phyloP scores from a whole-genome alignment of 257 asterid genomes.

The Cynanchum wilfordii region DNA sequence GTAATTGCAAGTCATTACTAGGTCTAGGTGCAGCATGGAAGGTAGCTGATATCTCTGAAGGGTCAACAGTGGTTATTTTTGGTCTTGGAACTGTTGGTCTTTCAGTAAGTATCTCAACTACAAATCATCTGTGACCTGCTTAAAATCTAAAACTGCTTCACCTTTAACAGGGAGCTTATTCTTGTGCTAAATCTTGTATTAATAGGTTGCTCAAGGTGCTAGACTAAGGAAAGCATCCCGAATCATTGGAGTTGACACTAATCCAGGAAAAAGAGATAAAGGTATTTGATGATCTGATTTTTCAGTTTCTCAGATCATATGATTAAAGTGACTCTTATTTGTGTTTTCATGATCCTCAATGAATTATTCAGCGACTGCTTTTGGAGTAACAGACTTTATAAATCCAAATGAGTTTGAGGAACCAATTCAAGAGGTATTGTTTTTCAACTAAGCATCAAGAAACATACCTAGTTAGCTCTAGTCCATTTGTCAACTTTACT shows the following conservation, averaged over 20 bases:
- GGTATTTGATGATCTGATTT: constrained; percentile 33
- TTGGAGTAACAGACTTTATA: constrained; percentile 82
- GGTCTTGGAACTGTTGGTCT: constrained; percentile 99
- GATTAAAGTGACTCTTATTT: neutral
- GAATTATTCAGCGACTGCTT: constrained; percentile 59
- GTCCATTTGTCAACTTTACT: neutral
- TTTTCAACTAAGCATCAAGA: neutral
- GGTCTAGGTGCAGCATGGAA: constrained; percentile 99
- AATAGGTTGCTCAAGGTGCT: constrained; percentile 95
- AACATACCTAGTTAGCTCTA: neutral
- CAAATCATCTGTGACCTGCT: neutral
- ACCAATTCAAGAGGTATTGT: constrained; percentile 81
- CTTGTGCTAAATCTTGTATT: constrained; percentile 10
- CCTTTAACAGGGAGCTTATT: neutral
- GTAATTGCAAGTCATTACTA: constrained; percentile 23
- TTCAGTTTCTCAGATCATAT: constrained; percentile 2
- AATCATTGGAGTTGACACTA: constrained; percentile 82
- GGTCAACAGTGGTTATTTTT: constrained; percentile 75
- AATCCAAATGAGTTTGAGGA: constrained; percentile 68
- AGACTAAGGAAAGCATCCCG: constrained; percentile 81
- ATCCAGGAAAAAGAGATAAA: constrained; percentile 54
- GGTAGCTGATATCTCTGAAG: constrained; percentile 77
- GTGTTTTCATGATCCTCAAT: constrained; percentile 12
- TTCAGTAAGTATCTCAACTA: constrained; percentile 55
- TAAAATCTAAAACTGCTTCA: neutral